Evolutionary conservation across 768 basidiomycete genomes (phyloP).

Genomic region (Gelatoporia subvermispora): DNA sequence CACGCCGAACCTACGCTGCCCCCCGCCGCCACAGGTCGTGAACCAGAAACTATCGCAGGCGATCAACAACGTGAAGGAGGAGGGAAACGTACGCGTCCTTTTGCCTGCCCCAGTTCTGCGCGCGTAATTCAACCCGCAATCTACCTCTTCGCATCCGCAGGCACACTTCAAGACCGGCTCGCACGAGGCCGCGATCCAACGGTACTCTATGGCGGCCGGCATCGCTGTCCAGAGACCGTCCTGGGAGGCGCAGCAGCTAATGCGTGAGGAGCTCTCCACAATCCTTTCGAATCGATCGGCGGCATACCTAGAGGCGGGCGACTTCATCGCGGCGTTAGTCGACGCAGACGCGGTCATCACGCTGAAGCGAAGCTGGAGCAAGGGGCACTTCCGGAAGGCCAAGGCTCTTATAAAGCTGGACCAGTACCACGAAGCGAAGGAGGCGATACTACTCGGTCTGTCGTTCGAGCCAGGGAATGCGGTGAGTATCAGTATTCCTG

Average conservation of each 20-base stretch:
- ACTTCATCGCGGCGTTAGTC: conserved; percentile 71
- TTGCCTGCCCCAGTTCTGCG: conserved; percentile 2
- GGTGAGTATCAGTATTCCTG: conserved; percentile 30
- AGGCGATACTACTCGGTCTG: conserved; percentile 77
- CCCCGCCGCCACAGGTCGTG: conserved; percentile 74
- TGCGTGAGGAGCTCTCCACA: conserved; percentile 88
- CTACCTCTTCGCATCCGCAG: conserved; percentile 35
- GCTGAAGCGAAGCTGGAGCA: conserved; percentile 85
- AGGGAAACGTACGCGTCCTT: conserved; percentile 76
- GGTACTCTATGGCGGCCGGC: conserved; percentile 74
- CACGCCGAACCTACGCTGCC: conserved; percentile 71
- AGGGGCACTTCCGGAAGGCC: conserved; percentile 93
- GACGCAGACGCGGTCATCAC: conserved; percentile 91
- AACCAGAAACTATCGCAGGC: conserved; percentile 71
- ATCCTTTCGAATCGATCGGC: conserved; percentile 90
- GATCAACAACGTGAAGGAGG: conserved; percentile 81
- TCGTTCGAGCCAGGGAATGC: conserved; percentile 73
- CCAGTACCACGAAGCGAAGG: conserved; percentile 67
- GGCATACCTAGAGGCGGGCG: conserved; percentile 71
- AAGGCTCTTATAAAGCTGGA: conserved; percentile 79
- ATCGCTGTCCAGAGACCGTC: conserved; percentile 78
- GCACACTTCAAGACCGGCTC: conserved; percentile 72
- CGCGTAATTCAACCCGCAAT: background rate
- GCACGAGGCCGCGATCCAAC: conserved; percentile 63
- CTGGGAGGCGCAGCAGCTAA: conserved; percentile 80